phyloP scores from a whole-genome alignment of 2,329 filamentous ascomycete species.

The Colletotrichum lupini region DNA sequence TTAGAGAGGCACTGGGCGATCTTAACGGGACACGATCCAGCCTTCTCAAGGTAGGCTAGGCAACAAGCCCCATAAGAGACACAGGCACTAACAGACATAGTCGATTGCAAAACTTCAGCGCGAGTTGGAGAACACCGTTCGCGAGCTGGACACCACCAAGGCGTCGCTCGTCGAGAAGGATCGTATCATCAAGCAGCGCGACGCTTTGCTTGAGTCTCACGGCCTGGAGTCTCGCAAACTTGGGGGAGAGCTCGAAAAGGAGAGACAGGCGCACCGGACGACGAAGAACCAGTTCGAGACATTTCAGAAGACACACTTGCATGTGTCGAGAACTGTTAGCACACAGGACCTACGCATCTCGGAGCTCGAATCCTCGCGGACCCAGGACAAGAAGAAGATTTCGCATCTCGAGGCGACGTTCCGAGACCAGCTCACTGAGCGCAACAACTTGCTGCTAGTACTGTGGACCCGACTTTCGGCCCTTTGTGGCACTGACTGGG shows the following conservation, averaged over 20 bases:
- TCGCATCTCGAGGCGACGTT: slow-evolving; percentile 80
- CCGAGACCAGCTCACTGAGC: slow-evolving; percentile 88
- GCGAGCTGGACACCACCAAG: slow-evolving; percentile 84
- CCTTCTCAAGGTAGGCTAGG: slow-evolving; percentile 75
- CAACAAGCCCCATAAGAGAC: background rate
- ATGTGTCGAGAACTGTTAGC: slow-evolving; percentile 85
- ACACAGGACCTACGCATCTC: slow-evolving; percentile 86
- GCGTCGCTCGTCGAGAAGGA: slow-evolving; percentile 89
- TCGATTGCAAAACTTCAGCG: slow-evolving; percentile 89
- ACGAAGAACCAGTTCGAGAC: slow-evolving; percentile 91
- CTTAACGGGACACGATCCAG: slow-evolving; percentile 87
- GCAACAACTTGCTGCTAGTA: slow-evolving; percentile 87
- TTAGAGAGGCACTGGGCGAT: slow-evolving; percentile 89
- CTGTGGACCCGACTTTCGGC: slow-evolving; percentile 90
- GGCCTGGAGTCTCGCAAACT: slow-evolving; percentile 87
- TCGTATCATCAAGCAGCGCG: slow-evolving; percentile 87
- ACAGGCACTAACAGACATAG: slow-evolving; percentile 48
- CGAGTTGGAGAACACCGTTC: slow-evolving; percentile 85
- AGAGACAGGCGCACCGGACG: slow-evolving; percentile 84
- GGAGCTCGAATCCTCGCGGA: slow-evolving; percentile 85
- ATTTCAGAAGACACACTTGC: slow-evolving; percentile 86
- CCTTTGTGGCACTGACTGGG: slow-evolving; percentile 92
- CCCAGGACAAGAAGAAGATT: slow-evolving; percentile 82
- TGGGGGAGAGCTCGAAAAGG: slow-evolving; percentile 89
- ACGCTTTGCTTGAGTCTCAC: slow-evolving; percentile 87